Conservation (phyloP, 2,329 filamentous ascomycete genomes). For the Leptosphaerulina australis region DNA sequence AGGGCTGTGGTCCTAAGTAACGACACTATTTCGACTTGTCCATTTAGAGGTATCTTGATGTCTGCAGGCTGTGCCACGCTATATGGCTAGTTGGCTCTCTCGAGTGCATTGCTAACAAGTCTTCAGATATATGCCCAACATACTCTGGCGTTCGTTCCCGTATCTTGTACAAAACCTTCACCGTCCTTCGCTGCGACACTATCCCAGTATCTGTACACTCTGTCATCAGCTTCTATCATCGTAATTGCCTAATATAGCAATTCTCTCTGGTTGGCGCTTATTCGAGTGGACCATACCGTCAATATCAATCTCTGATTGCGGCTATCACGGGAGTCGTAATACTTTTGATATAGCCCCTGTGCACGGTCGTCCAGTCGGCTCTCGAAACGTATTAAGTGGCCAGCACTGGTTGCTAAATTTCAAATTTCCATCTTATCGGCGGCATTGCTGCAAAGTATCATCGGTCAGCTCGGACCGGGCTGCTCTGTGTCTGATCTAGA, state of each 20-base stretch:
- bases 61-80: constrained; percentile 34
- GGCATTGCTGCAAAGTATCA: constrained; percentile 28
- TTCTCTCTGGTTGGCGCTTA: constrained; percentile 39
- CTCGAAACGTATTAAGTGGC: constrained; percentile 44
- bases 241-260: constrained; percentile 40
- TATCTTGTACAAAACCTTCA: constrained; percentile 35
- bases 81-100: constrained; percentile 20
- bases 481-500: constrained; percentile 40
- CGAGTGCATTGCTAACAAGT: constrained; percentile 34
- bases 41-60: constrained; percentile 40
- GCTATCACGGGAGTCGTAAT: constrained; percentile 43
- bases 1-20: constrained; percentile 30
- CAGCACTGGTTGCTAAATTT: constrained; percentile 32
- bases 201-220: constrained; percentile 21
- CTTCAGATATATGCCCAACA: constrained; percentile 27
- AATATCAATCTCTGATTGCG: constrained; percentile 27
- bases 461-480: constrained; percentile 41
- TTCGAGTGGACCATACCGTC: constrained; percentile 17
- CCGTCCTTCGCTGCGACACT: constrained; percentile 2
- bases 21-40: constrained; percentile 39
- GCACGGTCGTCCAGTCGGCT: constrained; percentile 32
- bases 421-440: constrained; percentile 37
- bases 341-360: constrained; percentile 36
- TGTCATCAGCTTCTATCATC: constrained; percentile 31
- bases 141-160: constrained; percentile 24